Evolutionary conservation across 2,329 filamentous ascomycete species (phyloP).

Genomic region (Claviceps lovelessii): DNA sequence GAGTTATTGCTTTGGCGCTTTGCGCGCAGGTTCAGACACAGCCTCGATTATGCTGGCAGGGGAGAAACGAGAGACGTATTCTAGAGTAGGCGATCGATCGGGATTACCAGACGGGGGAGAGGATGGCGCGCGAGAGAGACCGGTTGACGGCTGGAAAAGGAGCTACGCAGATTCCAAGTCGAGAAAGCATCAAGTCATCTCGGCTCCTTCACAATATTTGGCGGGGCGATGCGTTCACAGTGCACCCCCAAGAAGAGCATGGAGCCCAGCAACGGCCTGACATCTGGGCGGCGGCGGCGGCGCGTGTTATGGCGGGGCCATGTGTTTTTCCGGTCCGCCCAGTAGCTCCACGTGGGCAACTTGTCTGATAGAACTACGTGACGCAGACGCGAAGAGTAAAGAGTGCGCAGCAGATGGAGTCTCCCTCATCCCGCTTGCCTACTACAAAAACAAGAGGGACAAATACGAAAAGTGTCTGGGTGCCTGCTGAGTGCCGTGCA

Average conservation of each 20-base stretch:
- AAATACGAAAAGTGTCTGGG: background rate
- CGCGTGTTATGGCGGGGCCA: background rate
- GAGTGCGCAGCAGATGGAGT: too few relatives aligned
- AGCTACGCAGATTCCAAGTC: constrained; percentile 10
- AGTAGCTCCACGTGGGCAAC: background rate
- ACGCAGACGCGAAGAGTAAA: too few relatives aligned
- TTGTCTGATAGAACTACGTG: too few relatives aligned
- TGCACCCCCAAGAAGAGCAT: background rate
- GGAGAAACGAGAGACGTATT: background rate
- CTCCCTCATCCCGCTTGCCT: too few relatives aligned
- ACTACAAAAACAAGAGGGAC: background rate
- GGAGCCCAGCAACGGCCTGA: background rate
- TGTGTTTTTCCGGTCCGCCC: constrained; percentile 18
- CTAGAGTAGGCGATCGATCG: background rate
- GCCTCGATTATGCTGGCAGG: background rate
- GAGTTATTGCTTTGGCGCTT: background rate
- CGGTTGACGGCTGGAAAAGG: background rate
- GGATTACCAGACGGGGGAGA: background rate
- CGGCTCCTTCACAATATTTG: constrained; percentile 11
- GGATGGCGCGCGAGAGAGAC: background rate
- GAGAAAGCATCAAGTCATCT: constrained; percentile 4
- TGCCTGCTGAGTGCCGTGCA: background rate
- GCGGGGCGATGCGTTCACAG: constrained; percentile 17
- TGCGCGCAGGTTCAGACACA: background rate
- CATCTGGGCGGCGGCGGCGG: background rate